A percentile compares a stretch with the other conserved stretches of the same genome.
phyloP scores from a whole-genome alignment of 495 filamentous ascomycete genomes.

The Penicillium longicatenatum region DNA sequence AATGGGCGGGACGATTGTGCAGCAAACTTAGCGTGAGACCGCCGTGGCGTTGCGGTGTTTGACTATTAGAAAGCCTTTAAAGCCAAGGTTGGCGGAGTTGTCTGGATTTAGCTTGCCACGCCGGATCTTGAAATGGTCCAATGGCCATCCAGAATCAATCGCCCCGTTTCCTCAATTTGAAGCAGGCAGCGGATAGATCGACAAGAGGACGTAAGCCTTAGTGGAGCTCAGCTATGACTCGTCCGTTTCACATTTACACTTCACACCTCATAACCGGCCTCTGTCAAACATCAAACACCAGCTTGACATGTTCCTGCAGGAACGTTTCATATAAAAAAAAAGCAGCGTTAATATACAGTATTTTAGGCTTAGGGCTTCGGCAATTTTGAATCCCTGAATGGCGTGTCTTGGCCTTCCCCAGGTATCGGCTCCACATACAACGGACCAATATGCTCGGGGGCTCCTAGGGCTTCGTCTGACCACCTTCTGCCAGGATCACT shows the following conservation, averaged over 20 bases:
- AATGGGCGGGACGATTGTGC: neutral
- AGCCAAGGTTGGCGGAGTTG: neutral
- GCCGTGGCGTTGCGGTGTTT: neutral
- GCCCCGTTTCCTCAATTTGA: constrained; percentile 12
- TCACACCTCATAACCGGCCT: constrained; percentile 2
- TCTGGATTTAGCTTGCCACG: neutral
- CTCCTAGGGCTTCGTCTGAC: constrained; percentile 5
- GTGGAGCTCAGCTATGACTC: constrained; percentile 10
- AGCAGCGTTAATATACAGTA: neutral
- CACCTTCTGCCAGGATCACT: constrained; percentile 3
- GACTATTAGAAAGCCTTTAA: constrained; percentile 1
- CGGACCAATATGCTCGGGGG: constrained; percentile 13
- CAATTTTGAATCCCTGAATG: neutral
- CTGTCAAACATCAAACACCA: neutral
- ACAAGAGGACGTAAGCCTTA: constrained; percentile 20
- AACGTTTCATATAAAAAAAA: neutral
- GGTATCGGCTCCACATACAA: constrained; percentile 10
- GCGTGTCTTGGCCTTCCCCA: constrained; percentile 1
- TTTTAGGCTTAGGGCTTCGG: neutral
- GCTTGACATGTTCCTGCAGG: neutral
- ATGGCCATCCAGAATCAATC: neutral
- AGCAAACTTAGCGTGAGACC: neutral
- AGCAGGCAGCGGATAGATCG: constrained; percentile 15
- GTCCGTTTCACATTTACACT: constrained; percentile 5
- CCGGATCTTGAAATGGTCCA: neutral